Evolutionary conservation across 495 filamentous ascomycete species (phyloP).

Genomic region (Tricharina praecox): DNA sequence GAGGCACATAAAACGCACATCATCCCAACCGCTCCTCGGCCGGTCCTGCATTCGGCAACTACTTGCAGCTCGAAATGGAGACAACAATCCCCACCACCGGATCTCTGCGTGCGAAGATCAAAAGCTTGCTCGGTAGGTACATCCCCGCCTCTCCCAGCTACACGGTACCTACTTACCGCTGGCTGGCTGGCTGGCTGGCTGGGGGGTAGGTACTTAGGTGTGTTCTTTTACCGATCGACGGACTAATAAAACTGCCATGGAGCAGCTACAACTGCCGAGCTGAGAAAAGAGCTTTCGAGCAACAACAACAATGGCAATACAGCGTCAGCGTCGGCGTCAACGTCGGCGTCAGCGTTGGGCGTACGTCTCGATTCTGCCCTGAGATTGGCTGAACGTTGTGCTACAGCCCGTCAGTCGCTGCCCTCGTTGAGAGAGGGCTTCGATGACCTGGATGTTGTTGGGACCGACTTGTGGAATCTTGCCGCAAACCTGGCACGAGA

Average conservation of each 20-base stretch:
- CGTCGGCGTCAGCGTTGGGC: too few relatives aligned
- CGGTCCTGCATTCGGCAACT: too few relatives aligned
- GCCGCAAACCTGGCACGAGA: constrained; percentile 30
- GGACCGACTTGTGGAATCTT: constrained; percentile 48
- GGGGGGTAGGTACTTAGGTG: too few relatives aligned
- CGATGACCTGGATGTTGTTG: constrained; percentile 28
- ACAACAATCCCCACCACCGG: background rate
- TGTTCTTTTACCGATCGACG: background rate
- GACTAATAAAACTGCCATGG: background rate
- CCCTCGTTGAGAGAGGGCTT: constrained; percentile 10
- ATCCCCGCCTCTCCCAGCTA: background rate
- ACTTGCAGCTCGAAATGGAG: too few relatives aligned
- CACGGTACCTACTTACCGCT: background rate
- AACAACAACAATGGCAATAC: background rate
- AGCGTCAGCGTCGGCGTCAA: too few relatives aligned
- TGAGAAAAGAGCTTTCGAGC: constrained; percentile 17
- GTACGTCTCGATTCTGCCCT: constrained; percentile 16
- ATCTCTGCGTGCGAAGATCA: background rate
- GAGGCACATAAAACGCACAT: too few relatives aligned
- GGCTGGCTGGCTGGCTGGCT: background rate
- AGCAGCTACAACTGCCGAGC: constrained; percentile 17
- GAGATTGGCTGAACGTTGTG: constrained; percentile 22
- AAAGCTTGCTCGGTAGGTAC: background rate
- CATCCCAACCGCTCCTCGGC: too few relatives aligned
- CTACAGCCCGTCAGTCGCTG: constrained; percentile 13